A percentile compares a stretch with the other conserved stretches of the same genome.
Evolutionary conservation across 306 rosid genomes (phyloP).

Genomic region (Casuarina cunninghamiana): DNA sequence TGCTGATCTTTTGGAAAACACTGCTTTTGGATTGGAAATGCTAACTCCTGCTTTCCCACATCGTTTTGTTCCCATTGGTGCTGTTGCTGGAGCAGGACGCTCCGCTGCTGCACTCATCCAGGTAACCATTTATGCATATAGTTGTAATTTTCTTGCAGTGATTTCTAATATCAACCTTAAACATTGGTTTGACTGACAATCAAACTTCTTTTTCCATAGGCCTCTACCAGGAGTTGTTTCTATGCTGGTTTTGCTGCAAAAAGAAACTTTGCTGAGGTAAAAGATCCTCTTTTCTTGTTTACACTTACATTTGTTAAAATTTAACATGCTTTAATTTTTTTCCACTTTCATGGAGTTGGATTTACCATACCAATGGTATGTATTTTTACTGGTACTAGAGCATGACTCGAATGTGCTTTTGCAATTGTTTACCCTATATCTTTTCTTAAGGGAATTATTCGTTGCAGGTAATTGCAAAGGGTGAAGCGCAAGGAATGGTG

Average conservation of each 20-base stretch:
- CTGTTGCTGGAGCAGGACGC: slow-evolving; percentile 86
- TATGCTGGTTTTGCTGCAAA: slow-evolving; percentile 98
- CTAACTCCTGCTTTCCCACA: slow-evolving; percentile 84
- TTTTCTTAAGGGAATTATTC: slow-evolving; percentile 23
- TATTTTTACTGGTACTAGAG: not conserved
- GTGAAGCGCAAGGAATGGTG: slow-evolving; percentile 99
- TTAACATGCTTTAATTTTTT: slow-evolving; percentile 2
- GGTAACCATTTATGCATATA: slow-evolving; percentile 18
- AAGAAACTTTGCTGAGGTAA: slow-evolving; percentile 97
- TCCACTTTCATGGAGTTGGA: slow-evolving; percentile 2
- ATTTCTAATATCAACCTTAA: not conserved
- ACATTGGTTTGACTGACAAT: slow-evolving; percentile 10
- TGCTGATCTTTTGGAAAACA: slow-evolving; percentile 87
- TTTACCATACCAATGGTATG: not conserved
- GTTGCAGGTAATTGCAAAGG: slow-evolving; percentile 92
- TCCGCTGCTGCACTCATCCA: slow-evolving; percentile 71
- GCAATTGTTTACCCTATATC: not conserved
- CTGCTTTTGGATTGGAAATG: slow-evolving; percentile 93
- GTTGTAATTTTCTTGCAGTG: not conserved
- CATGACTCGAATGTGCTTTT: not conserved
- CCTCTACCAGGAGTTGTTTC: slow-evolving; percentile 96
- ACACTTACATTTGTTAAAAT: slow-evolving; percentile 1
- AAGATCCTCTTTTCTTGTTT: slow-evolving; percentile 16
- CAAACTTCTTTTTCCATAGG: slow-evolving; percentile 55
- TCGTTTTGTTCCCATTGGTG: slow-evolving; percentile 70